phyloP scores from a whole-genome alignment of 352 stramenopile species.

The Achlya hypogyna region DNA sequence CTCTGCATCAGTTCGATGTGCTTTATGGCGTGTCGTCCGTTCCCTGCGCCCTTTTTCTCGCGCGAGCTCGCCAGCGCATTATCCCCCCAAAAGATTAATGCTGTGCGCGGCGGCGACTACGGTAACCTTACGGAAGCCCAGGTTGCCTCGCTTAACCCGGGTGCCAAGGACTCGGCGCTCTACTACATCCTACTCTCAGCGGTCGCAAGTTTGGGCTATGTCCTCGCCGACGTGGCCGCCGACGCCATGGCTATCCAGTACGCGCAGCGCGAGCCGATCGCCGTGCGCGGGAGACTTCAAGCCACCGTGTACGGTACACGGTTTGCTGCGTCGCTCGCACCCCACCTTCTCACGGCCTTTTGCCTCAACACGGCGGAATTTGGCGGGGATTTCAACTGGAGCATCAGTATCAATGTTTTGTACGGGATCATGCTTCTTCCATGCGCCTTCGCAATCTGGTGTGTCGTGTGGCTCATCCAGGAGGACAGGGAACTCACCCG shows the following conservation, averaged over 20 bases:
- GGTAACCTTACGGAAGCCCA: too few species aligned
- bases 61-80: too few species aligned
- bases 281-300: not conserved
- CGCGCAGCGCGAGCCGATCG: not conserved
- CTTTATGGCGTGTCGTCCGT: too few species aligned
- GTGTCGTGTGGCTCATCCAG: not conserved
- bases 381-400: slow-evolving; percentile 38
- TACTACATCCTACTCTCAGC: too few species aligned
- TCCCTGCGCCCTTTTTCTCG: too few species aligned
- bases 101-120: too few species aligned
- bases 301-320: not conserved
- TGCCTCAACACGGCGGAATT: slow-evolving; percentile 37
- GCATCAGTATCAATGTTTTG: slow-evolving; percentile 36
- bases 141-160: too few species aligned
- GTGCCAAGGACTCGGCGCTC: too few species aligned
- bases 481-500: not conserved
- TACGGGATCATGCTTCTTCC: slow-evolving; percentile 22
- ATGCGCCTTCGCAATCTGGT: not conserved
- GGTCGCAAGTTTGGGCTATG: slow-evolving; percentile 12
- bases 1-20: too few species aligned
- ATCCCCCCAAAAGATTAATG: too few species aligned
- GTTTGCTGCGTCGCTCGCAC: not conserved
- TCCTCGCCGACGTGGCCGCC: slow-evolving; percentile 1
- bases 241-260: slow-evolving; percentile 5
- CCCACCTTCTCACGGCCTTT: slow-evolving; percentile 24